Percentiles rank a stretch among this genome's conserved stretches.
These are phyloP conservation scores for Termitomyces sp. DNA, from an alignment of 768 basidiomycete species.

Conservation along the genomic window DNA sequence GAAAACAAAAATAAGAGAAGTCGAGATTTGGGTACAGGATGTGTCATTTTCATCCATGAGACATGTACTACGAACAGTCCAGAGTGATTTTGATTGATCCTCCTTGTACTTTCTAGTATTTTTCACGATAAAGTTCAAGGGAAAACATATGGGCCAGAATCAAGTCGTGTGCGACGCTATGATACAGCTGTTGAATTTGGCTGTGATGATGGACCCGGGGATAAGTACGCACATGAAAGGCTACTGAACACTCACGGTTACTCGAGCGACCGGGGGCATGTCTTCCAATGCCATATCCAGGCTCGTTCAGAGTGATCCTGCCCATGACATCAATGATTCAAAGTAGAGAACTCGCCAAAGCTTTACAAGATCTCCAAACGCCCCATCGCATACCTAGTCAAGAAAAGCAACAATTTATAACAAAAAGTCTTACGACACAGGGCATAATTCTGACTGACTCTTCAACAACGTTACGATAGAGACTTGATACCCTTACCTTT, in stretches of 20 bases:
- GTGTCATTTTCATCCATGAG: too few species aligned
- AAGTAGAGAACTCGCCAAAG: constrained; percentile 44
- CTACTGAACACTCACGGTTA: constrained; percentile 46
- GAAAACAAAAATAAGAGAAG: not conserved
- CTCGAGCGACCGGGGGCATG: constrained; percentile 70
- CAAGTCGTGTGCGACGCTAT: constrained; percentile 62
- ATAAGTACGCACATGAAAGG: constrained; percentile 49
- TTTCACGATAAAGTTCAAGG: constrained; percentile 55
- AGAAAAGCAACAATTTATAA: not conserved
- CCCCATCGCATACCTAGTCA: constrained; percentile 55
- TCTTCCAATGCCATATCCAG: constrained; percentile 60
- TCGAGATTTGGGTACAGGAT: too few species aligned
- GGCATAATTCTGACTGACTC: constrained; percentile 61
- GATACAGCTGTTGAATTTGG: not conserved
- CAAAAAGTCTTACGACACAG: constrained; percentile 42
- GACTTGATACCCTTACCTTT: constrained; percentile 63
- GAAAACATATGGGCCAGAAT: constrained; percentile 69
- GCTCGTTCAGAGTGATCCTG: constrained; percentile 73
- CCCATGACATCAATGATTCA: not conserved
- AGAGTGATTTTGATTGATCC: constrained; percentile 72
- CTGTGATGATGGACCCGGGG: not conserved
- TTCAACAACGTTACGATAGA: constrained; percentile 65
- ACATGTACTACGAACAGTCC: constrained; percentile 61
- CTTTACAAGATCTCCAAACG: constrained; percentile 71
- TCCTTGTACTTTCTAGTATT: constrained; percentile 45